Conservation (phyloP, 2,329 filamentous ascomycete genomes). For the Aspergillus awamori region DNA sequence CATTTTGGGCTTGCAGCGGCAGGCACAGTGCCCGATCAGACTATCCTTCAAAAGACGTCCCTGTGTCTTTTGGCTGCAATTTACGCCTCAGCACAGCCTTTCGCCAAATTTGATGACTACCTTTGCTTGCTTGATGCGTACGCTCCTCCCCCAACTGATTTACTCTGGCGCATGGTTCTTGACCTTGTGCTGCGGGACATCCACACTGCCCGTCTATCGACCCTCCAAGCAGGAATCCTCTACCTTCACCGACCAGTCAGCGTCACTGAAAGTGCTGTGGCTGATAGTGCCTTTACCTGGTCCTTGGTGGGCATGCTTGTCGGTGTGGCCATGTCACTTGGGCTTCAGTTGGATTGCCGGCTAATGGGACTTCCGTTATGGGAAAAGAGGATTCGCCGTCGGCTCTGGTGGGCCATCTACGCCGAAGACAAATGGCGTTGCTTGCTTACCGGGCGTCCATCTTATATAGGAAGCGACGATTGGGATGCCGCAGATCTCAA, state of each 20-base stretch:
- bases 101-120: slow-evolving; percentile 35
- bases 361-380: slow-evolving; percentile 43
- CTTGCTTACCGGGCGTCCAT: slow-evolving; percentile 40
- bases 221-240: slow-evolving; percentile 36
- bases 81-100: slow-evolving; percentile 38
- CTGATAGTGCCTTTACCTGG: slow-evolving; percentile 41
- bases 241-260: slow-evolving; percentile 34
- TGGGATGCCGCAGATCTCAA: slow-evolving; percentile 40
- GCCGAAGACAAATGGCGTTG: slow-evolving; percentile 44
- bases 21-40: not conserved
- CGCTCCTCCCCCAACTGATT: slow-evolving; percentile 26
- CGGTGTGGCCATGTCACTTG: slow-evolving; percentile 38
- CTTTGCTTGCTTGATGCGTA: slow-evolving; percentile 35
- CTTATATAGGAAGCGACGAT: slow-evolving; percentile 39
- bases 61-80: slow-evolving; percentile 36
- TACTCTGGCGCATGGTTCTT: slow-evolving; percentile 36
- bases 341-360: slow-evolving; percentile 41
- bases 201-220: slow-evolving; percentile 35
- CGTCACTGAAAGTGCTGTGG: slow-evolving; percentile 27
- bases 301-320: slow-evolving; percentile 42
- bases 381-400: slow-evolving; percentile 42
- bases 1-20: not conserved
- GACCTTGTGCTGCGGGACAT: slow-evolving; percentile 37
- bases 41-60: slow-evolving; percentile 25
- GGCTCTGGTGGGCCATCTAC: slow-evolving; percentile 47